Base-by-base conservation (phyloP, 331 rosid genomes). In the Acacia pycnantha region DNA sequence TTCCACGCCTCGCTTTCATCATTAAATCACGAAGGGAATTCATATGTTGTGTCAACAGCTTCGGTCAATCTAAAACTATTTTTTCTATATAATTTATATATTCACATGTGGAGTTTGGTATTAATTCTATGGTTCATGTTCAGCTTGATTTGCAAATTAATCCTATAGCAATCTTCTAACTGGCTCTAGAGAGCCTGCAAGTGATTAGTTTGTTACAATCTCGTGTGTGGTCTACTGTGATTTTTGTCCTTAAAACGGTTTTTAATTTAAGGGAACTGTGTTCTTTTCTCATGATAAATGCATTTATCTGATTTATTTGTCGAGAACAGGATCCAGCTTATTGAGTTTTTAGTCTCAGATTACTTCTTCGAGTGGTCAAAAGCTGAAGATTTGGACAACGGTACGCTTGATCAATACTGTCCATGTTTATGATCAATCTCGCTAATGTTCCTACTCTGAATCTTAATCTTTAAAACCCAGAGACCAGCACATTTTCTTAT, bases 241-340 rank as follows among this genome's bases (percentile, higher is more conserved):
- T 41, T 41, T 41, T n/a, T 40, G 2, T 40, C 31, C 74, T 69
- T 6, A 9, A 2, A 37, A 37, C 16, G 2, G 73, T 21, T 37
- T 68, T 68, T 24, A 59, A 26, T 24, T 54, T 29, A 21, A 75
- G 61, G 16, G 64, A 76, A 47, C 70, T n/a, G 0, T 47, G 44
- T 6, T 51, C 8, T 50, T 59, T 64, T 73, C 70, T 26, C 12
- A 74, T 69, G 70, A 41, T 74, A 65, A 40, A 56, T 16, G 29
- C 48, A 70, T 46, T 33, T 44, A 41, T 48, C 47, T 68, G 66
- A 64, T 69, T 85, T 61, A 77, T 79, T 54, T 70, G 74, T 59
- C 70, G 76, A 73, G 59, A 53, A 73, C 93, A 94, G 97, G 98
- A 92, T 96, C 78, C 98, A 93, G 87, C 97, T 96, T 73, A 68